These are phyloP conservation scores for Carpinus fangiana DNA, from an alignment of 306 rosid genomes.

Conservation along the genomic window DNA sequence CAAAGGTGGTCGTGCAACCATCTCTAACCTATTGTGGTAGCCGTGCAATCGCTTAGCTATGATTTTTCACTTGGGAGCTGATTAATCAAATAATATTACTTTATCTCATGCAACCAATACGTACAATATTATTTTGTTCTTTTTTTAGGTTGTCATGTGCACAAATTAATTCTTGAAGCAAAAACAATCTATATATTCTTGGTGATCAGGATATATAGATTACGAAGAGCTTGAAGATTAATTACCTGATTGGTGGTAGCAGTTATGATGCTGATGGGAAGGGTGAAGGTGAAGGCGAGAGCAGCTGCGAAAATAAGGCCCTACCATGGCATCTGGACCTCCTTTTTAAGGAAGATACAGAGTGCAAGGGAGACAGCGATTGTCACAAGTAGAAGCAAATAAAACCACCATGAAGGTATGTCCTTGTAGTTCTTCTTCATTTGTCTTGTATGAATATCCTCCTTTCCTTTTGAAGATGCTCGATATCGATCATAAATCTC, in stretches of 20 bases:
- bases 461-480: conserved; percentile 59
- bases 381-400: conserved; percentile 49
- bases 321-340: conserved; percentile 45
- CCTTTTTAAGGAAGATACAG: conserved; percentile 45
- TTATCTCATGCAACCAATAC: no score
- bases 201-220: no score
- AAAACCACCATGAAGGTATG: conserved; percentile 91
- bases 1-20: no score
- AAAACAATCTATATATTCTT: no score
- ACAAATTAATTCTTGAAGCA: no score
- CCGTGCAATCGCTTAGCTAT: no score
- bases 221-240: not conserved
- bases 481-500: conserved; percentile 66
- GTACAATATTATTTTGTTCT: no score
- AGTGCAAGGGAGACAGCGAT: conserved; percentile 53
- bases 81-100: no score
- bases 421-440: conserved; percentile 72
- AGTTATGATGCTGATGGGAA: conserved; percentile 6
- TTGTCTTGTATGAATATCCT: conserved; percentile 72
- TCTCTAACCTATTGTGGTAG: no score
- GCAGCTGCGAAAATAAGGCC: conserved; percentile 36
- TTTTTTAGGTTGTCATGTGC: no score
- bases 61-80: no score
- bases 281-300: conserved; percentile 36
- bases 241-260: not conserved